Evolutionary conservation across 106 monocot species (phyloP).

Genomic region (Amphibolis antarctica): DNA sequence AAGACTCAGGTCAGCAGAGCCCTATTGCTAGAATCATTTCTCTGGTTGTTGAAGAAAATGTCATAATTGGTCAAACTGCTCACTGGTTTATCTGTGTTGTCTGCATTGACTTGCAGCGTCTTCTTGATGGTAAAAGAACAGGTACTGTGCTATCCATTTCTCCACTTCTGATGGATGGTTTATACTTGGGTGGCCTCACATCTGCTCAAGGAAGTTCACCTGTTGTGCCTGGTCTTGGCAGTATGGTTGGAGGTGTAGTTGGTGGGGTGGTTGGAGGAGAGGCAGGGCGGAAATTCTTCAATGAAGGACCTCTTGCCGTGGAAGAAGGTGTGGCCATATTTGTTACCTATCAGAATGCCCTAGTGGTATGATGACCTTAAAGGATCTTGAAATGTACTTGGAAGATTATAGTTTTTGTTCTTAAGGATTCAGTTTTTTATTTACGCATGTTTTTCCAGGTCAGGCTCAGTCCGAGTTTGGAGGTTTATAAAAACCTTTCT

Average conservation of each 20-base stretch:
- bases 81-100: not conserved
- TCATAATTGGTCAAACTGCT: not conserved
- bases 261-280: constrained; percentile 75
- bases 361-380: constrained; percentile 68
- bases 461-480: constrained; percentile 53
- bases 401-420: constrained; percentile 6
- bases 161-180: constrained; percentile 49
- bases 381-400: constrained; percentile 6
- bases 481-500: constrained; percentile 48
- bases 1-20: constrained; percentile 57
- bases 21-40: not conserved
- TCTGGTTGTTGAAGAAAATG: not conserved
- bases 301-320: constrained; percentile 50
- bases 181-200: constrained; percentile 20
- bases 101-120: constrained; percentile 28
- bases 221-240: constrained; percentile 45
- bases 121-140: constrained; percentile 78
- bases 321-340: constrained; percentile 97
- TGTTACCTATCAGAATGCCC: constrained; percentile 80
- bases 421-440: not conserved
- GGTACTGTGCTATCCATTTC: constrained; percentile 63
- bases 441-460: constrained; percentile 30
- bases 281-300: constrained; percentile 68
- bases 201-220: constrained; percentile 47
- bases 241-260: constrained; percentile 80